phyloP scores from a whole-genome alignment of 129 eudicot species.

The Saussurea involucrata region DNA sequence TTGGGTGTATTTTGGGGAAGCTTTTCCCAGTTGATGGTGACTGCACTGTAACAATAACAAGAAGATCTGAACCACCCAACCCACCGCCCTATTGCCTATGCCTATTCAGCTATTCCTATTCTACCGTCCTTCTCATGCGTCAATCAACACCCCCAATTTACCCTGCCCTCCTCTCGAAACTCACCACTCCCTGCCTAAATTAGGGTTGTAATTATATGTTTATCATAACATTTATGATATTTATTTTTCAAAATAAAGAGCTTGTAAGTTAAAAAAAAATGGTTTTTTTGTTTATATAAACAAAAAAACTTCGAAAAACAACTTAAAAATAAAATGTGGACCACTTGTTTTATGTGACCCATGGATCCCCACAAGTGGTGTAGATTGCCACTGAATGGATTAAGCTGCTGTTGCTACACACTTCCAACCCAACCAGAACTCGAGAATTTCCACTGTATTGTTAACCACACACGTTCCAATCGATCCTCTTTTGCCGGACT shows the following conservation, averaged over 20 bases:
- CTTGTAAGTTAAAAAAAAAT: no score
- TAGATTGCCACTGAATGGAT: background rate
- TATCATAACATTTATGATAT: no score
- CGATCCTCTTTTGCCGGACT: no score
- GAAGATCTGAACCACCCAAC: background rate
- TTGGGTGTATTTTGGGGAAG: background rate
- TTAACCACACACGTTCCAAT: no score
- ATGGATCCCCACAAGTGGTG: background rate
- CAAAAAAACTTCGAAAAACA: no score
- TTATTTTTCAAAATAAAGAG: no score
- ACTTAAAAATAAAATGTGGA: no score
- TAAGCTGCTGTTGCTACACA: no score
- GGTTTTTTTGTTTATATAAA: no score
- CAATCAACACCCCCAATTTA: background rate
- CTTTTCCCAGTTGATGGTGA: conserved; percentile 8
- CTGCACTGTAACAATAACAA: background rate
- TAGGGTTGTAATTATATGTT: background rate
- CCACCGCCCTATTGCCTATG: background rate
- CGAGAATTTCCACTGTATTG: no score
- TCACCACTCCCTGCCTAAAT: background rate
- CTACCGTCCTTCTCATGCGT: background rate
- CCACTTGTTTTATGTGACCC: background rate
- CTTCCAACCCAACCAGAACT: no score
- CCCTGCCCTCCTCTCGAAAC: background rate
- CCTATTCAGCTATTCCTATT: no score